Evolutionary conservation across 768 basidiomycete species (phyloP), one percentile per base, ranked within the genome.

Genomic region (Sporobolomyces roseus): DNA sequence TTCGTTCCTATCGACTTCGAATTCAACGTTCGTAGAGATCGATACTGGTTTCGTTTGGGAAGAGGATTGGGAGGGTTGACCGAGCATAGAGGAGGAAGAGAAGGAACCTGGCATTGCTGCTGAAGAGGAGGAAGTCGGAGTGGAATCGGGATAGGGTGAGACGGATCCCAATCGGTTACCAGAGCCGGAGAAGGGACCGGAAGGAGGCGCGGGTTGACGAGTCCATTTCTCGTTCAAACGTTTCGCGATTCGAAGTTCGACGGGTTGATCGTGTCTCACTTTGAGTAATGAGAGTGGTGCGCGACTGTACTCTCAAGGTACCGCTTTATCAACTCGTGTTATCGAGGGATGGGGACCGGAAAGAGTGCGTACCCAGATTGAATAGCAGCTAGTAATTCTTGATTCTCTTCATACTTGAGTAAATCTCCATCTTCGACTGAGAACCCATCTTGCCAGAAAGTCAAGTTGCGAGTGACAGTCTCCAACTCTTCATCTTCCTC

Each of bases 361-460:
- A 27, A 41, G 25, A 9, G 10, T 29, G 59, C 76, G 10, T 55
- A 90, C 88, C 93, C 92, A 9, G 86, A 79, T 71, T 91, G 86
- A 70, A 97, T 89, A 66, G 90, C 86, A 1, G 82, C 81, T 10
- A 98, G 81, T 16, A 91, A 79, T 61, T 83, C 82, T 48, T 84
- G 81, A 71, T 92, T 86, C 68, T 93, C 86, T 64, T 89, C 88
- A 77, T 96, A 96, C 27, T 83, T 81, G 84, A 89, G 84, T 62
- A 98, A 80, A 35, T 87, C 86, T 8, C 92, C 91, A 70, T 92
- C 90, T 75, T 96, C 90, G 51, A 98, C 84, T 53, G 87, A 87
- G 79, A 96, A 97, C 0, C 96, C 96, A 67, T 97, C 84, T 46
- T 86, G 83, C 94, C 94, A 98, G 80, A 98, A 90, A 0, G 88